phyloP scores from a whole-genome alignment of 179 eudicot species.

The Spinacia oleracea region DNA sequence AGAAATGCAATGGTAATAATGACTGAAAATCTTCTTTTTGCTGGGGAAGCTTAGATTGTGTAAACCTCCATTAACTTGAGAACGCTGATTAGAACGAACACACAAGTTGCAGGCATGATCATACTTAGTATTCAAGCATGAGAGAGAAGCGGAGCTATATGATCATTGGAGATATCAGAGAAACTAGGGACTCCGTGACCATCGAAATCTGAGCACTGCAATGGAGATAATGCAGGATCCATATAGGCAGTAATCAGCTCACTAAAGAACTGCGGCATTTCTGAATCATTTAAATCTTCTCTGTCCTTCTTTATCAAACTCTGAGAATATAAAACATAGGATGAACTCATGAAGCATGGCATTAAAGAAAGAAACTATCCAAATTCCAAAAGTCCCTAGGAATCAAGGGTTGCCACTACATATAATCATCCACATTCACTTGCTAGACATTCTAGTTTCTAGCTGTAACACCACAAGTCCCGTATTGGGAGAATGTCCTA shows the following conservation, averaged over 20 bases:
- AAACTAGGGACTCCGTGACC: conserved; percentile 17
- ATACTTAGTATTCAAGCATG: conserved; percentile 13
- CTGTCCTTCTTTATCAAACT: conserved; percentile 77
- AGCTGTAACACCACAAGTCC: neutral
- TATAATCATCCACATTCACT: neutral
- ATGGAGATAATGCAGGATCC: conserved; percentile 68
- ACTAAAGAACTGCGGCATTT: conserved; percentile 57
- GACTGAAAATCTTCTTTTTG: neutral
- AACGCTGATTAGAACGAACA: neutral
- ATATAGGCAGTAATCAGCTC: conserved; percentile 61
- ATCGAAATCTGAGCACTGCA: conserved; percentile 22
- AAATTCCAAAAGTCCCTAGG: neutral
- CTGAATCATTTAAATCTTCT: conserved; percentile 50
- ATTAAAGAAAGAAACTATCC: neutral
- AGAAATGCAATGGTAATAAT: neutral
- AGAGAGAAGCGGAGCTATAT: conserved; percentile 32
- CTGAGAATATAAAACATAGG: conserved; percentile 38
- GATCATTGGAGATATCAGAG: conserved; percentile 30
- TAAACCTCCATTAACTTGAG: neutral
- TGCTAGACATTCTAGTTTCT: neutral
- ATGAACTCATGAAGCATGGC: neutral
- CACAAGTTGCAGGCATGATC: neutral
- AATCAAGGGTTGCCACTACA: neutral
- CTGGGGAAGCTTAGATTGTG: neutral
- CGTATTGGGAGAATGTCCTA: neutral